Evolutionary conservation across 495 filamentous ascomycete species (phyloP).

Genomic region (Chaetomidium leptoderma): DNA sequence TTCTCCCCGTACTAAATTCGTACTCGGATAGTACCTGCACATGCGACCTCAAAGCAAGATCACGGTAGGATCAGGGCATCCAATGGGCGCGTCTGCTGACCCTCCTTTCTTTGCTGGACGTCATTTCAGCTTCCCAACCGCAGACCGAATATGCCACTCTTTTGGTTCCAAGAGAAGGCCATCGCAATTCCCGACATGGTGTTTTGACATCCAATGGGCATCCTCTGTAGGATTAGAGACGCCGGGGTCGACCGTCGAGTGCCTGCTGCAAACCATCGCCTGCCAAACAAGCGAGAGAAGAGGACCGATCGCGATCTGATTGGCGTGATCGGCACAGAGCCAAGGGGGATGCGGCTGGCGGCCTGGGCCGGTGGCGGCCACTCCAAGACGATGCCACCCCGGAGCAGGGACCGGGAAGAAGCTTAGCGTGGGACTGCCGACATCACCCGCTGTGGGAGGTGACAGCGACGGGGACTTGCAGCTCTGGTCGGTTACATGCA

Average conservation of each 20-base stretch:
- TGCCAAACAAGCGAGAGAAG: background rate
- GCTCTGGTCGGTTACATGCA: constrained; percentile 3
- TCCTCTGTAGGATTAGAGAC: background rate
- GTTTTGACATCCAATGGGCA: constrained; percentile 2
- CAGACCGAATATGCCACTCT: background rate
- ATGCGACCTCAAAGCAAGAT: background rate
- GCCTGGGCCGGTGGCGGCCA: background rate
- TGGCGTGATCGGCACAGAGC: background rate
- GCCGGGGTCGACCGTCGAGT: too few relatives aligned
- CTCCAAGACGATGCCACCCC: background rate
- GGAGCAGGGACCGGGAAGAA: background rate
- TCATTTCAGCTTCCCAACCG: constrained; percentile 1
- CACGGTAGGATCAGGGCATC: background rate
- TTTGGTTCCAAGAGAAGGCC: background rate
- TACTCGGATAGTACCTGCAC: too few relatives aligned
- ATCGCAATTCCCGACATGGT: too few relatives aligned
- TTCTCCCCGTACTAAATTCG: too few relatives aligned
- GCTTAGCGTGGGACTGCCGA: constrained; percentile 9
- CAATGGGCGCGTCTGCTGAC: constrained; percentile 7
- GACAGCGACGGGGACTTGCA: background rate
- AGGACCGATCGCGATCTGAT: background rate
- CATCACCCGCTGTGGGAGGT: too few relatives aligned
- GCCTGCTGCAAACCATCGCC: background rate
- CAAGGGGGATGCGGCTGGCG: background rate
- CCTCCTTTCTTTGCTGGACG: background rate